Percentiles rank a stretch among this genome's conserved stretches.
Evolutionary conservation across 2,329 filamentous ascomycete species (phyloP).

Genomic region (Aspergillus sp.): DNA sequence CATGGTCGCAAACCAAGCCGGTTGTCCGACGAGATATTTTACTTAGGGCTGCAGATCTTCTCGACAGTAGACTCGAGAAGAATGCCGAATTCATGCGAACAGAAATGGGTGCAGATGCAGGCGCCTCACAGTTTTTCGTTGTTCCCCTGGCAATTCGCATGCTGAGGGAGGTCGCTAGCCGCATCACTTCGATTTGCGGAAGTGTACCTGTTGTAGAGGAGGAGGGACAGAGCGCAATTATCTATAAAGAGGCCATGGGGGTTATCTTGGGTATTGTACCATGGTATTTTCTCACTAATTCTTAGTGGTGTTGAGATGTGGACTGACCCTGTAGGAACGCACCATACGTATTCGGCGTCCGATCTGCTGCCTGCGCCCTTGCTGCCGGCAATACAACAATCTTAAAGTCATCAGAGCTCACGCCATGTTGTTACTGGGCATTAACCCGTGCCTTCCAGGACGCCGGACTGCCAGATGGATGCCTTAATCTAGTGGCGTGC

Average conservation of each 20-base stretch:
- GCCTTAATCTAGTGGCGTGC: constrained; percentile 41
- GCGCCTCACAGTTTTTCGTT: constrained; percentile 48
- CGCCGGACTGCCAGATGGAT: constrained; percentile 45
- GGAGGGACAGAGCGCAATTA: constrained; percentile 15
- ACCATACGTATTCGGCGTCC: constrained; percentile 50
- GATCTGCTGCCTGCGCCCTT: constrained; percentile 61
- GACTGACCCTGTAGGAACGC: constrained; percentile 47
- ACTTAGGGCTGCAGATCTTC: constrained; percentile 65
- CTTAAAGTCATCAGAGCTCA: constrained; percentile 5
- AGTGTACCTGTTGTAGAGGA: constrained; percentile 3
- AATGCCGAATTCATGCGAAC: constrained; percentile 52
- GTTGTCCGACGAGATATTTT: constrained; percentile 67
- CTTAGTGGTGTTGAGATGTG: background rate
- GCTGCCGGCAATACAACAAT: constrained; percentile 67
- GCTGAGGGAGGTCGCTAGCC: constrained; percentile 6
- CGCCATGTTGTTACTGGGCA: constrained; percentile 46
- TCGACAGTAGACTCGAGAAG: constrained; percentile 37
- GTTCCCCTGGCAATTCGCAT: constrained; percentile 44
- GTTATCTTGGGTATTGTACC: constrained; percentile 74
- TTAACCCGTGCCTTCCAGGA: constrained; percentile 40
- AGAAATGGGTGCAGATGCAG: constrained; percentile 57
- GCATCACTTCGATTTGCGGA: constrained; percentile 5
- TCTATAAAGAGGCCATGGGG: constrained; percentile 71
- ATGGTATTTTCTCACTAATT: constrained; percentile 44
- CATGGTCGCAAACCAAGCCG: constrained; percentile 65